phyloP scores from a whole-genome alignment of 169 alveolate genomes.

The Eimeria praecox region DNA sequence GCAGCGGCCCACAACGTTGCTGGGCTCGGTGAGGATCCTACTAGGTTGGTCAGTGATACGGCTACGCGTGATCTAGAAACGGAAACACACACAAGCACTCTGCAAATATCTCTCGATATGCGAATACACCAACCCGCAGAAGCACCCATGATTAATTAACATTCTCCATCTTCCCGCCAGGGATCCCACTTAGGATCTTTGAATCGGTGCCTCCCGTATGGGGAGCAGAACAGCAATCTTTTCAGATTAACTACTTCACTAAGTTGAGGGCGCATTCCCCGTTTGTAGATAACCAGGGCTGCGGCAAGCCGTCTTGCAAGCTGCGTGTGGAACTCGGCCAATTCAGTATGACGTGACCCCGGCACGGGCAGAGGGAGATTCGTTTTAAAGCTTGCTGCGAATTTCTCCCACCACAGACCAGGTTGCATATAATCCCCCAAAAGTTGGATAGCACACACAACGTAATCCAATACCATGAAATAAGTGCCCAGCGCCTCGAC shows the following conservation, averaged over 20 bases:
- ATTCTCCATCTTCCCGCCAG: background rate
- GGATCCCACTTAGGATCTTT: background rate
- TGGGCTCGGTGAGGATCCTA: background rate
- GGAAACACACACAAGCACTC: background rate
- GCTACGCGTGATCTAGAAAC: background rate
- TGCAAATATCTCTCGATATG: background rate
- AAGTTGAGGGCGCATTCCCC: background rate
- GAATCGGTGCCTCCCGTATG: background rate
- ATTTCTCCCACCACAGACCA: background rate
- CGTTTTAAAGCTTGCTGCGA: slow-evolving; percentile 10
- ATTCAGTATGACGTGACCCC: background rate
- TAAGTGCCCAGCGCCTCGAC: background rate
- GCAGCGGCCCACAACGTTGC: background rate
- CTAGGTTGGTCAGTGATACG: background rate
- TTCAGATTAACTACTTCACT: background rate
- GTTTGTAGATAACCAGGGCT: slow-evolving; percentile 1
- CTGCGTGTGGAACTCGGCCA: background rate
- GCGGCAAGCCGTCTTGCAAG: background rate
- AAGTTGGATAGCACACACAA: background rate
- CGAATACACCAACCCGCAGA: background rate
- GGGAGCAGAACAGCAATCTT: background rate
- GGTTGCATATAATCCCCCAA: background rate
- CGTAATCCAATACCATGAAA: background rate
- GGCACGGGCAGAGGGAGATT: background rate
- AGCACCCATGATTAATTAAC: background rate